Conservation (phyloP, 2,329 filamentous ascomycete species). For the Paraphoma sp. region DNA sequence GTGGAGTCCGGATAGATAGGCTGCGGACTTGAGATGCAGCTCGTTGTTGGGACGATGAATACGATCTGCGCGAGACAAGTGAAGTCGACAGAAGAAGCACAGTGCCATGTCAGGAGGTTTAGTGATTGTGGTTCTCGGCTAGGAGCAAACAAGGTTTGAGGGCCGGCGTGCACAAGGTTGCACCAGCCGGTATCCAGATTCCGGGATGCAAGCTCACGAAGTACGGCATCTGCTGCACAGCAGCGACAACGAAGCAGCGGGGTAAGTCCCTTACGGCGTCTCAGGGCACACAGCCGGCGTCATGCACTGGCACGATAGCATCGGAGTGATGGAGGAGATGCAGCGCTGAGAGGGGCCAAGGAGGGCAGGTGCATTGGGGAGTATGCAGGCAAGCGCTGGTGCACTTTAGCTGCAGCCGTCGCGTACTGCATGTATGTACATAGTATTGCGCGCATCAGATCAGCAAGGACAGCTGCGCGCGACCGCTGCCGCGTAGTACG, state of each 20-base stretch:
- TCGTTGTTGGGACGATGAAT: background rate
- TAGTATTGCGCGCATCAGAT: too few species aligned
- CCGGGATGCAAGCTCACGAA: background rate
- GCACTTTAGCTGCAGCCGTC: slow-evolving; percentile 7
- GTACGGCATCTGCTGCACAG: background rate
- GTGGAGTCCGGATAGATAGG: background rate
- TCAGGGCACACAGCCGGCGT: slow-evolving; percentile 4
- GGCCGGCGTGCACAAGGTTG: background rate
- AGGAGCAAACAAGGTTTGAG: background rate
- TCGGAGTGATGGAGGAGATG: background rate
- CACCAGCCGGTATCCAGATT: background rate
- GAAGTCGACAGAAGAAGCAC: background rate
- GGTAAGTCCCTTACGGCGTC: slow-evolving; percentile 2
- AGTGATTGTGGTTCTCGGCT: background rate
- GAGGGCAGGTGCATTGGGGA: slow-evolving; percentile 6
- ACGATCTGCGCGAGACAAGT: background rate
- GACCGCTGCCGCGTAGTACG: slow-evolving; percentile 11
- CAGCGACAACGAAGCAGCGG: background rate
- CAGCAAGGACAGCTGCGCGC: slow-evolving; percentile 18
- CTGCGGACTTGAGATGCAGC: background rate
- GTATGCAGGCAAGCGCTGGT: slow-evolving; percentile 16
- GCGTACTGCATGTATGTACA: slow-evolving; percentile 16
- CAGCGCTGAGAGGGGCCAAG: slow-evolving; percentile 1
- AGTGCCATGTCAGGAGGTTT: background rate
- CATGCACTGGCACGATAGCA: slow-evolving; percentile 11